Percentiles rank a stretch among this genome's conserved stretches.
Conservation (phyloP, 495 filamentous ascomycete species). For the Bacidia gigantensis region DNA sequence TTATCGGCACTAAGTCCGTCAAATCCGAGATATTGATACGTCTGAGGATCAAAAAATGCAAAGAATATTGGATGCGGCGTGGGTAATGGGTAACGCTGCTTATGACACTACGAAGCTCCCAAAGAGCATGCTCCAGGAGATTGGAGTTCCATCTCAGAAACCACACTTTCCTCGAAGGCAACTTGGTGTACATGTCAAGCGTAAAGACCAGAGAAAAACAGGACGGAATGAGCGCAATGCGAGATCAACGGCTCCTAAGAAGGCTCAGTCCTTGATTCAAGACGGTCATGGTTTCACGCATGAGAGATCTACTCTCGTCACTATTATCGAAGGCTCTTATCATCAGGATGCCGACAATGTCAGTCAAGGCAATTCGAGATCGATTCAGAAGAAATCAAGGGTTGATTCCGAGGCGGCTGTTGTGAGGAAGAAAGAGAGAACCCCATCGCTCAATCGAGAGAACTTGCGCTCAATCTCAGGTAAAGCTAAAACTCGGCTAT, state of each 20-base stretch:
- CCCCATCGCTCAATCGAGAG: too few species aligned
- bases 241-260: slow-evolving; percentile 18
- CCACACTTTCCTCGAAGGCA: slow-evolving; percentile 28
- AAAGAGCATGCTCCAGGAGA: slow-evolving; percentile 41
- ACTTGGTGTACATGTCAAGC: slow-evolving; percentile 27
- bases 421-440: background rate
- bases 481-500: slow-evolving; percentile 48
- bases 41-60: too few species aligned
- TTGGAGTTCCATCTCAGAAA: slow-evolving; percentile 33
- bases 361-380: background rate
- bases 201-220: slow-evolving; percentile 49
- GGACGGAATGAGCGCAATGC: slow-evolving; percentile 43
- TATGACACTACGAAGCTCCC: slow-evolving; percentile 52
- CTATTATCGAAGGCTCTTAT: background rate
- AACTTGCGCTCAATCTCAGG: slow-evolving; percentile 32
- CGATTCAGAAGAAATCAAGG: background rate
- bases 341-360: too few species aligned
- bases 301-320: background rate
- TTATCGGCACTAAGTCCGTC: background rate
- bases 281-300: background rate
- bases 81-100: slow-evolving; percentile 27
- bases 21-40: background rate
- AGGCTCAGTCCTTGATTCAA: background rate
- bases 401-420: background rate
- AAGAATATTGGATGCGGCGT: background rate